A percentile compares a stretch with the other conserved stretches of the same genome.
These are phyloP conservation scores for Magnaporthiopsis incrustans DNA, from an alignment of 2,329 filamentous ascomycete species.

Conservation along the genomic window DNA sequence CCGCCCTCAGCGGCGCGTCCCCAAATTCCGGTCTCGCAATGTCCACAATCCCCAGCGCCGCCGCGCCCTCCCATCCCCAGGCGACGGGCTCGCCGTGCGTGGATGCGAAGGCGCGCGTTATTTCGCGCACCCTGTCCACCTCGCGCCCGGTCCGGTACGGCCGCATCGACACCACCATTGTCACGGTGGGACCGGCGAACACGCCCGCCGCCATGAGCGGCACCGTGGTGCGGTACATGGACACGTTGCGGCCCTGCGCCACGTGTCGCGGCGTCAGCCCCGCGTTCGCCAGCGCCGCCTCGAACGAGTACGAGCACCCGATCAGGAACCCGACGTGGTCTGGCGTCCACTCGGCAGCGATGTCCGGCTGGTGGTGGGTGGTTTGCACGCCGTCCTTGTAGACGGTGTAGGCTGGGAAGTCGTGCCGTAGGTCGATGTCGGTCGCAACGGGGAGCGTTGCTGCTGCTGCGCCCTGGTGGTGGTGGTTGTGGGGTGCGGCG, in stretches of 20 bases:
- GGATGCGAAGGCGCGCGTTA: conserved; percentile 45
- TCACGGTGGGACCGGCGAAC: conserved; percentile 45
- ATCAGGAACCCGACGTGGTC: conserved; percentile 56
- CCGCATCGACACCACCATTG: conserved; percentile 57
- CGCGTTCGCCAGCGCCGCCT: conserved; percentile 42
- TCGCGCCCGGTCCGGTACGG: conserved; percentile 39
- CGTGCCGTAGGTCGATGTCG: conserved; percentile 47
- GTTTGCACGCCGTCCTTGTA: conserved; percentile 40
- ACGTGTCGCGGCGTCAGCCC: conserved; percentile 45
- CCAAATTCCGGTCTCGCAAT: conserved; percentile 49
- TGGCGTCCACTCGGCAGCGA: conserved; percentile 43
- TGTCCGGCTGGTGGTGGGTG: conserved; percentile 33
- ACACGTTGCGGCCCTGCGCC: conserved; percentile 38
- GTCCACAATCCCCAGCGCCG: conserved; percentile 43
- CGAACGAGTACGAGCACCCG: conserved; percentile 58
- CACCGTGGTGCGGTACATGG: conserved; percentile 54
- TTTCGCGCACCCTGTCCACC: conserved; percentile 41
- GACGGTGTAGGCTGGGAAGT: conserved; percentile 50
- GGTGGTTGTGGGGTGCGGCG: conserved; percentile 7
- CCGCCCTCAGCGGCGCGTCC: conserved; percentile 28
- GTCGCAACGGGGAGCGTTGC: conserved; percentile 21
- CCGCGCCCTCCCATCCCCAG: conserved; percentile 17
- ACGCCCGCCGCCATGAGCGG: conserved; percentile 49
- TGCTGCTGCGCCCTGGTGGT: not conserved
- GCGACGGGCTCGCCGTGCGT: conserved; percentile 52